Conservation (phyloP, 1,139 yeast genomes). For the Geotrichum australiense region DNA sequence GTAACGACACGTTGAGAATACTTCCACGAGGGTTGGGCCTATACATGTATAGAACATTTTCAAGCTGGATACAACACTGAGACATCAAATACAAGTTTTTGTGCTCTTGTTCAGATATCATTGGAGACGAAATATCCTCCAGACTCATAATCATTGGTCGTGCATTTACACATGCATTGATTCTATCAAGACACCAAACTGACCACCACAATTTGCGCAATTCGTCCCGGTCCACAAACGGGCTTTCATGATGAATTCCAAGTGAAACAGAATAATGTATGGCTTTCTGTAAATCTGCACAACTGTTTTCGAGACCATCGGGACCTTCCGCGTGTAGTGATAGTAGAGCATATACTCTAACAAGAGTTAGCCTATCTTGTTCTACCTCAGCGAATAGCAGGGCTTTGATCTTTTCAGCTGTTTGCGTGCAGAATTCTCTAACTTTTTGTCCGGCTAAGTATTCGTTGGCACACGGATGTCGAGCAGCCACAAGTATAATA, state of each 20-base stretch:
- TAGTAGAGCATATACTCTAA: conserved; percentile 34
- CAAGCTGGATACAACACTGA: conserved; percentile 32
- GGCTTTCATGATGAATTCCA: conserved; percentile 37
- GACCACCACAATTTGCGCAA: conserved; percentile 39
- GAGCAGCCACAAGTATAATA: conserved; percentile 37
- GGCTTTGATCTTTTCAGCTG: conserved; percentile 37
- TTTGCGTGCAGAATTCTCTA: conserved; percentile 33
- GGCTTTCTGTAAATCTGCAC: conserved; percentile 37
- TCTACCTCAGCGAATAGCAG: conserved; percentile 40
- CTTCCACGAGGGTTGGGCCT: conserved; percentile 29
- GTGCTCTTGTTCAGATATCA: conserved; percentile 28
- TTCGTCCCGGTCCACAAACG: conserved; percentile 31
- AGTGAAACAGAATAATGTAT: conserved; percentile 37
- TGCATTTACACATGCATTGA: conserved; percentile 38
- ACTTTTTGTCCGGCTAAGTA: conserved; percentile 31
- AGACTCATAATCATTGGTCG: conserved; percentile 36
- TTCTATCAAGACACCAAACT: conserved; percentile 38
- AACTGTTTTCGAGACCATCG: conserved; percentile 38
- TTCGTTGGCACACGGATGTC: conserved; percentile 36
- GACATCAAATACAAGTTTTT: conserved; percentile 30
- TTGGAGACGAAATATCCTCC: conserved; percentile 36
- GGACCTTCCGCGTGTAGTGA: conserved; percentile 34
- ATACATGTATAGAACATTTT: conserved; percentile 34
- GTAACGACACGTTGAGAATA: no score
- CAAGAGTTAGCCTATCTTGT: conserved; percentile 37